Evolutionary conservation across 1,284 basidiomycete genomes (phyloP).

Genomic region (Apiotrichum akiyoshidainum): DNA sequence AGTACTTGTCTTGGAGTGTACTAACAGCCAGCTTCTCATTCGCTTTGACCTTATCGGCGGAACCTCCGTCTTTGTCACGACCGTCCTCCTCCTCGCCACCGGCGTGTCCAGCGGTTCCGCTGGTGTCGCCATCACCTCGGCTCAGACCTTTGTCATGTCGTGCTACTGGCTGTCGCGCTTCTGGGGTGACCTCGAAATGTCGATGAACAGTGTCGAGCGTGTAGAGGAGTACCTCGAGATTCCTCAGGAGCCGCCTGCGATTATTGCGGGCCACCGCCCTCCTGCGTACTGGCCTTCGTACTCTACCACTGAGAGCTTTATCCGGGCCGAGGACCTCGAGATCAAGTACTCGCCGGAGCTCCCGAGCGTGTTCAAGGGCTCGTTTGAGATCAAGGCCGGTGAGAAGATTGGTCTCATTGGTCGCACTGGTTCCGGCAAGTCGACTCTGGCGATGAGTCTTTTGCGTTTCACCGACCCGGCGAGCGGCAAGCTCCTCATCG

Average conservation of each 20-base stretch:
- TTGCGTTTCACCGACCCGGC: slow-evolving; percentile 84
- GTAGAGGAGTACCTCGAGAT: slow-evolving; percentile 82
- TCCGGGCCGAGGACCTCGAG: slow-evolving; percentile 67
- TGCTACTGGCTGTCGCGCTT: slow-evolving; percentile 51
- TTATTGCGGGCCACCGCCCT: slow-evolving; percentile 64
- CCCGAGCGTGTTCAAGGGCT: slow-evolving; percentile 73
- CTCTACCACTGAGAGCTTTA: slow-evolving; percentile 42
- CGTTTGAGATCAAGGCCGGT: slow-evolving; percentile 66
- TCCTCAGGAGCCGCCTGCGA: slow-evolving; percentile 75
- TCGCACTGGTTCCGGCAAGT: slow-evolving; percentile 50
- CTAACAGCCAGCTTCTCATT: slow-evolving; percentile 49
- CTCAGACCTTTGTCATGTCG: slow-evolving; percentile 48
- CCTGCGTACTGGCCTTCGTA: slow-evolving; percentile 82
- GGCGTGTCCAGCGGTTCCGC: slow-evolving; percentile 70
- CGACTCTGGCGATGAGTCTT: slow-evolving; percentile 76
- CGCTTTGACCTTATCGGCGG: slow-evolving; percentile 75
- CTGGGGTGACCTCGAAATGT: slow-evolving; percentile 51
- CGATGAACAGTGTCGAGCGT: slow-evolving; percentile 78
- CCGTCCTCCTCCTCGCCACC: slow-evolving; percentile 68
- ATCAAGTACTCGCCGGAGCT: slow-evolving; percentile 81
- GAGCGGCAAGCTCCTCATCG: slow-evolving; percentile 72
- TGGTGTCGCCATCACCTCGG: slow-evolving; percentile 73
- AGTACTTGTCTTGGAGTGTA: not conserved
- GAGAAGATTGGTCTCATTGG: slow-evolving; percentile 68
- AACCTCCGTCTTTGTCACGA: slow-evolving; percentile 69